Base-by-base conservation (phyloP, 192 early-diverging fungal genomes). In the Linnemannia zychae region DNA sequence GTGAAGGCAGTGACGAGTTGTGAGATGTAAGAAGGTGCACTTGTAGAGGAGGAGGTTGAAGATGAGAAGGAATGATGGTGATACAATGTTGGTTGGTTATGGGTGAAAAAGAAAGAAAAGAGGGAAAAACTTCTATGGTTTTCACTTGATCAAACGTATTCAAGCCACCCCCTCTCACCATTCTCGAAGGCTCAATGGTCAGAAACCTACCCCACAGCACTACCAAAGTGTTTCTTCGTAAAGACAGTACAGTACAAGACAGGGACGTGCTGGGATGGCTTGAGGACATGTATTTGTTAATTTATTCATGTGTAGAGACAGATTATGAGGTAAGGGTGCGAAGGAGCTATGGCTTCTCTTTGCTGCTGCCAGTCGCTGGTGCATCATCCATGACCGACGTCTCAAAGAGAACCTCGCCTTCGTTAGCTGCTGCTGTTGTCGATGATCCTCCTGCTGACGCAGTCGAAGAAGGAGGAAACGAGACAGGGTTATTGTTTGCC, bases 331-430 rank as follows among this genome's bases (percentile, higher is more conserved):
- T n/a, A n/a, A 63, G 15, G 1, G 57, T 63, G 28, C 57, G 28
- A 28, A 44, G 57, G 28, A 63, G 24, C 28, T 63, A 63, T 63
- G 57, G 28, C 57, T 63, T 63, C 22, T 63, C 57, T 28, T 63
- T 63, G 28, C 28, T 63, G 57, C 28, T 31, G 49, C 31, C 57
- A 37, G 38, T 13, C 24, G 31, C 63, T 67, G 31, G 63, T 1
- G 68, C 67, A 28, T 80, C 72, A 22, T 80, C 73, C 67, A 80
- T 18, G 12, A 15, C 50, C n/a, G 48, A 47, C 1, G 79, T 80
- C 31, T 80, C 79, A 69, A 80, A 80, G 2, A 80, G 50, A 31
- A 80, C 79, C 28, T 80, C 73, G 13, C 31, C 44, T 52, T 80
- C 73, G 1, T 44, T 17, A 20, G 49, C 52, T 4, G 60, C 34